Evolutionary conservation across 345 rosid genomes (phyloP).

Genomic region (Psidium friedrichsthalianum): DNA sequence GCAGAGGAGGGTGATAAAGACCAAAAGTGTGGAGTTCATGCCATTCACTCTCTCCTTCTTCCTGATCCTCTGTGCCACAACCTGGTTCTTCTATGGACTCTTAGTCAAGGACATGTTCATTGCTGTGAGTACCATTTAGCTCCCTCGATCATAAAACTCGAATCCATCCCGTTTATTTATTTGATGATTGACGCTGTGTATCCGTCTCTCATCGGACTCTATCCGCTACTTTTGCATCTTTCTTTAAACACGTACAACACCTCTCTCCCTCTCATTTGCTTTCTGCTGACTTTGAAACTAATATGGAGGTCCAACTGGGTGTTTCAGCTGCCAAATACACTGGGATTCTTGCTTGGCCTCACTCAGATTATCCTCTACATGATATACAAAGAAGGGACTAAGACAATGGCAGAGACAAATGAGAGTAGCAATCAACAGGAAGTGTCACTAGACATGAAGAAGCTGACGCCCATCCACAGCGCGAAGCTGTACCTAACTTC

Average conservation of each 20-base stretch:
- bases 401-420: neutral
- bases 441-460: neutral
- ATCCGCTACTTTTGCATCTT: neutral
- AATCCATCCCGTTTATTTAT: neutral
- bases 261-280: neutral
- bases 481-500: neutral
- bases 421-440: neutral
- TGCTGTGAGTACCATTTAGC: slow-evolving; percentile 38
- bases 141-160: neutral
- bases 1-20: slow-evolving; percentile 67
- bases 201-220: neutral
- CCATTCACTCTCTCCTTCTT: slow-evolving; percentile 60
- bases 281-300: neutral
- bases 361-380: slow-evolving; percentile 67
- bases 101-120: slow-evolving; percentile 53
- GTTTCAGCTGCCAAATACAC: slow-evolving; percentile 39
- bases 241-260: neutral
- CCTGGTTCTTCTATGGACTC: slow-evolving; percentile 87
- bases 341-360: slow-evolving; percentile 47
- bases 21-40: slow-evolving; percentile 87
- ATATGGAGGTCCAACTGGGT: neutral
- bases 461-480: neutral
- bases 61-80: slow-evolving; percentile 59
- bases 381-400: slow-evolving; percentile 32
- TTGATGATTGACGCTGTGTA: neutral